Evolutionary conservation across 2,329 filamentous ascomycete genomes (phyloP).

Genomic region (Penicillium sp.): DNA sequence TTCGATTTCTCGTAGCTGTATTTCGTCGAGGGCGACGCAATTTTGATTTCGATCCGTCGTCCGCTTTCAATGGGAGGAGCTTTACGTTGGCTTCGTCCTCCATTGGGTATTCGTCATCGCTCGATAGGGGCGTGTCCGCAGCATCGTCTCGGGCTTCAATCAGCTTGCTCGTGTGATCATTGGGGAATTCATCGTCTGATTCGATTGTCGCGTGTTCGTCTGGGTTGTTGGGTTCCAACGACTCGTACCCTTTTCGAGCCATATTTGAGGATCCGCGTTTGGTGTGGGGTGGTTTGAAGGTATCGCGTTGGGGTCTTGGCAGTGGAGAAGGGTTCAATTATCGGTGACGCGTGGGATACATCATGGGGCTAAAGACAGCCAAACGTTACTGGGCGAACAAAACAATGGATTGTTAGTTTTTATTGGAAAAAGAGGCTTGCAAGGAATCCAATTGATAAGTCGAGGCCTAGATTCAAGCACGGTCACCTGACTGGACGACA

Average conservation of each 20-base stretch:
- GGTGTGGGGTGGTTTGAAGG: neutral
- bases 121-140: neutral
- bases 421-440: neutral
- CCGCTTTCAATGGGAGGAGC: slow-evolving; percentile 11
- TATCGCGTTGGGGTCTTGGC: slow-evolving; percentile 7
- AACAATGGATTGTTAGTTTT: neutral
- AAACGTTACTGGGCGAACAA: neutral
- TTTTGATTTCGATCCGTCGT: neutral
- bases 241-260: slow-evolving; percentile 10
- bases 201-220: neutral
- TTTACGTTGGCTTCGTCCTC: slow-evolving; percentile 16
- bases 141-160: neutral
- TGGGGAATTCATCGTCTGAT: neutral
- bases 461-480: neutral
- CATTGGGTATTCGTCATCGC: neutral
- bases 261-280: slow-evolving; percentile 2
- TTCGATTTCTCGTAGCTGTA: neutral
- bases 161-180: neutral
- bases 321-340: neutral
- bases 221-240: slow-evolving; percentile 3
- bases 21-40: neutral
- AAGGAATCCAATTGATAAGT: neutral
- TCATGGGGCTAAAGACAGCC: neutral
- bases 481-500: neutral
- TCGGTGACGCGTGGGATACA: neutral